Base-by-base conservation (phyloP, 2,329 filamentous ascomycete genomes). In the Phialophora chinensis region DNA sequence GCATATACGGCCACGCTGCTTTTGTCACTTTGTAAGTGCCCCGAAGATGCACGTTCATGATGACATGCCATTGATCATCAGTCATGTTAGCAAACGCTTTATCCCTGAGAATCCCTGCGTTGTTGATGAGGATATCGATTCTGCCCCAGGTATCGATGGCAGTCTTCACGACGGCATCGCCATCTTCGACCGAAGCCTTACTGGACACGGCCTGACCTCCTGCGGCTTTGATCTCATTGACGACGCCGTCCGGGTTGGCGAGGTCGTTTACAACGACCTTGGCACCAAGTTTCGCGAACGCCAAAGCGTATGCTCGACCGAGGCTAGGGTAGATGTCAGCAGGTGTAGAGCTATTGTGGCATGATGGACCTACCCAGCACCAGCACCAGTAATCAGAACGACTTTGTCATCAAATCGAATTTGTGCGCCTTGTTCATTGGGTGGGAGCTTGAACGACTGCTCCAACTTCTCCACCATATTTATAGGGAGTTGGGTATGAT, bases 31-130 rank as follows among this genome's bases (percentile, higher is more conserved):
- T 96, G 84, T 96, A 98, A 67, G 94, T 98, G 73, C 94, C 93
- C 73, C 92, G 87, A 50, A 97, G 87, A 79, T 98, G 95, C 62
- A 98, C 93, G 74, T 93, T 91, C 81, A 97, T 81, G 74, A 98
- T 93, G 63, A 91, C 87, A 75, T 97, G 88, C 93, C 94, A 98
- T 75, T 93, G 86, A 76, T 87, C 89, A 77, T 99, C 94, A 67
- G 93, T 92, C 94, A 98, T 97, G 85, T 98, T 98, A 79, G 86
- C 86, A 79, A 99, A 98, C 49, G 95, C 93, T 87, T 97, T 98
- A 84, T 98, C 95, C 58, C 94, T 90, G 62, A 99, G 87, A 73
- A 98, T 97, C 75, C 95, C 95, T 62, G 95, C 95, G 76, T 99
- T 98, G 88, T 99, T 98, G 83, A 99, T 86, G 70, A 99, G 80